These are phyloP conservation scores for Penicillium arizonense DNA, from an alignment of 495 filamentous ascomycete species.

Conservation along the genomic window DNA sequence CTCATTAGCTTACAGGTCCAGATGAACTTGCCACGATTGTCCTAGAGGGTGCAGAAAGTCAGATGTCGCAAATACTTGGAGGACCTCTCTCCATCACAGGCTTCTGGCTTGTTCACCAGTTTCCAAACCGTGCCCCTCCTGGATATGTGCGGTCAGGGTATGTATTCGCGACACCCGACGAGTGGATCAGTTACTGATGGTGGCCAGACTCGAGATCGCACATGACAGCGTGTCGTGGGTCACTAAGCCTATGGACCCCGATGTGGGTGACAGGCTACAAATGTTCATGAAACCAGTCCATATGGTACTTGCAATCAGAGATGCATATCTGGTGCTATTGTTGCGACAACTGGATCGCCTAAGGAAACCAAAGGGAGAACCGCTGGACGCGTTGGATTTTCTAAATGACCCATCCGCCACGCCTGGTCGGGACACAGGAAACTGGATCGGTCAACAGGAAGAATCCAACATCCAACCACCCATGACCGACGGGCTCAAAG, in stretches of 20 bases:
- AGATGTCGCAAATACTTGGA: slow-evolving; percentile 46
- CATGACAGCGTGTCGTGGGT: slow-evolving; percentile 52
- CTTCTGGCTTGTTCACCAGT: slow-evolving; percentile 60
- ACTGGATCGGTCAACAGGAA: slow-evolving; percentile 20
- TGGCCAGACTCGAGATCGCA: slow-evolving; percentile 50
- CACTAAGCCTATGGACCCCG: slow-evolving; percentile 39
- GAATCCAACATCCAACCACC: slow-evolving; percentile 23
- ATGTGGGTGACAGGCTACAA: slow-evolving; percentile 33
- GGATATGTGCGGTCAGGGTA: slow-evolving; percentile 62
- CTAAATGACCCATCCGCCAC: slow-evolving; percentile 9
- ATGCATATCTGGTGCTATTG: slow-evolving; percentile 34
- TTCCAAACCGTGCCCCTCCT: slow-evolving; percentile 57
- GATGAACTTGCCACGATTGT: slow-evolving; percentile 54
- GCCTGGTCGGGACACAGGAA: slow-evolving; percentile 16
- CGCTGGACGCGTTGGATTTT: slow-evolving; percentile 12
- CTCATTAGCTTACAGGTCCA: slow-evolving; percentile 24
- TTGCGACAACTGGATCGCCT: slow-evolving; percentile 31
- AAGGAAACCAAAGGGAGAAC: slow-evolving; percentile 14
- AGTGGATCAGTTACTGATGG: slow-evolving; percentile 10
- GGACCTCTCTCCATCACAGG: slow-evolving; percentile 43
- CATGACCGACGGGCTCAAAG: slow-evolving; percentile 11
- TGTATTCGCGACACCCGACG: slow-evolving; percentile 7
- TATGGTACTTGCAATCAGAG: slow-evolving; percentile 35
- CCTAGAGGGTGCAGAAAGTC: slow-evolving; percentile 23
- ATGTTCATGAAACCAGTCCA: slow-evolving; percentile 33